phyloP scores from a whole-genome alignment of 1,284 basidiomycete genomes.

The Pseudomicrostroma phylloplanum region DNA sequence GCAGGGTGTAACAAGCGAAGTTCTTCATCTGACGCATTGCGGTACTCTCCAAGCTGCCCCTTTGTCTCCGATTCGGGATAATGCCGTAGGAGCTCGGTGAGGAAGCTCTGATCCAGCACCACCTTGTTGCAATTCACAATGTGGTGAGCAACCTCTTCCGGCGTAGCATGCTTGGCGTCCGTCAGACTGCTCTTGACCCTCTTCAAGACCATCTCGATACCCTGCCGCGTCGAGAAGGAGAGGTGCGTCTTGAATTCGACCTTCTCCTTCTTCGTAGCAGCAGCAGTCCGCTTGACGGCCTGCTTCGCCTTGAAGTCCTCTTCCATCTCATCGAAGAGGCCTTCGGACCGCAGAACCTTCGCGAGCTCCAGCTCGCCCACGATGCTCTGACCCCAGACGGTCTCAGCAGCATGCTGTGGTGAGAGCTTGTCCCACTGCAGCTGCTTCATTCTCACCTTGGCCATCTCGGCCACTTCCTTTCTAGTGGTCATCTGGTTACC shows the following conservation, averaged over 20 bases:
- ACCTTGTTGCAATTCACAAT: slow-evolving; percentile 48
- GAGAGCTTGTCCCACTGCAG: slow-evolving; percentile 88
- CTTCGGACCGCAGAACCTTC: slow-evolving; percentile 49
- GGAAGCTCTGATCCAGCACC: slow-evolving; percentile 46
- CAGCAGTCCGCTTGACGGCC: slow-evolving; percentile 55
- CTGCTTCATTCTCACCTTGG: slow-evolving; percentile 90
- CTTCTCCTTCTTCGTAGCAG: slow-evolving; percentile 49
- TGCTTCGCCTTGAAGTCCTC: slow-evolving; percentile 97
- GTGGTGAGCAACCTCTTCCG: slow-evolving; percentile 48
- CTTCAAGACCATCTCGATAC: slow-evolving; percentile 37
- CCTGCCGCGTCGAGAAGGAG: slow-evolving; percentile 34
- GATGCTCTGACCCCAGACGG: slow-evolving; percentile 41
- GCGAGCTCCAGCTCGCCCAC: slow-evolving; percentile 32
- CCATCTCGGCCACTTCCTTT: slow-evolving; percentile 78
- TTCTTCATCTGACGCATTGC: slow-evolving; percentile 78
- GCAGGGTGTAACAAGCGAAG: slow-evolving; percentile 82
- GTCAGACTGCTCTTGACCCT: slow-evolving; percentile 22
- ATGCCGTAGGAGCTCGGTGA: slow-evolving; percentile 46
- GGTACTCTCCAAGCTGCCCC: slow-evolving; percentile 58
- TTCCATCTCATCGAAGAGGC: slow-evolving; percentile 93
- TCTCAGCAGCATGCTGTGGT: slow-evolving; percentile 47
- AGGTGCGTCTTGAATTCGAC: slow-evolving; percentile 50
- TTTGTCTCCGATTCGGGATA: slow-evolving; percentile 50
- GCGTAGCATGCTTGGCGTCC: slow-evolving; percentile 44
- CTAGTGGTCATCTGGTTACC: slow-evolving; percentile 50